Evolutionary conservation across 2,329 filamentous ascomycete species (phyloP), one percentile per base, ranked within the genome.

Genomic region (Verticillium albo-atrum): DNA sequence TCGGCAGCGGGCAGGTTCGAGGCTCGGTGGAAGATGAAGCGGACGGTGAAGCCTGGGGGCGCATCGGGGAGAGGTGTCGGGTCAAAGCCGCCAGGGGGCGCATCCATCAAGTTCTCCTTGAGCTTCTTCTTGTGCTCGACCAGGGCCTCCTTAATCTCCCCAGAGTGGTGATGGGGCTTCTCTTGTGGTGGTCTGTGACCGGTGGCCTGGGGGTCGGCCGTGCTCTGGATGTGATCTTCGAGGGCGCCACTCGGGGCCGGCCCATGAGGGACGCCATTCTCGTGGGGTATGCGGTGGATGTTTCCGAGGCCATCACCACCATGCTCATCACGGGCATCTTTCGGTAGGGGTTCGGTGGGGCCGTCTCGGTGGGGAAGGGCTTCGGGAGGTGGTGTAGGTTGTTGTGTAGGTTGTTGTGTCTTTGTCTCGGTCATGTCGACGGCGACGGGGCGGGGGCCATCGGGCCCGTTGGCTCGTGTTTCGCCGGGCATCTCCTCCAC

Each of bases 1-100:
- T 98, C 94, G 59, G 89, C 90, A 53, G 91, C 84, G 2, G 94
- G 92, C 3, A 98, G 84, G 70, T 96, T 92, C 62, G 80, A 79
- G 1, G 93, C 94, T 60, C 85, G 82, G 72, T 94, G 89, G 71
- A 98, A 91, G 56, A 87, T 92, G 75, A 98, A 89, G 70, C 88
- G 89, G 64, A 97, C 72, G 0, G 91, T 97, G 75, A 90, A 97
- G 27, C 93, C 92, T 7, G 88, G 86, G 9, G 89, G 87, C 4
- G 86, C 87, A 67, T 83, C 75, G 0, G 91, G 91, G 9, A 97
- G 79, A 1, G 92, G 91, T 0, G 91, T 96, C 35, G 78, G 73
- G 73, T 96, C 92, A 72, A 86, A 95, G 34, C 92, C 92, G 30
- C 92, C 92, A 0, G 88, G 83, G 0, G 90, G 91, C 32, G 81